Evolutionary conservation across 1,284 basidiomycete genomes (phyloP).

Genomic region (Golubevia pallescens): DNA sequence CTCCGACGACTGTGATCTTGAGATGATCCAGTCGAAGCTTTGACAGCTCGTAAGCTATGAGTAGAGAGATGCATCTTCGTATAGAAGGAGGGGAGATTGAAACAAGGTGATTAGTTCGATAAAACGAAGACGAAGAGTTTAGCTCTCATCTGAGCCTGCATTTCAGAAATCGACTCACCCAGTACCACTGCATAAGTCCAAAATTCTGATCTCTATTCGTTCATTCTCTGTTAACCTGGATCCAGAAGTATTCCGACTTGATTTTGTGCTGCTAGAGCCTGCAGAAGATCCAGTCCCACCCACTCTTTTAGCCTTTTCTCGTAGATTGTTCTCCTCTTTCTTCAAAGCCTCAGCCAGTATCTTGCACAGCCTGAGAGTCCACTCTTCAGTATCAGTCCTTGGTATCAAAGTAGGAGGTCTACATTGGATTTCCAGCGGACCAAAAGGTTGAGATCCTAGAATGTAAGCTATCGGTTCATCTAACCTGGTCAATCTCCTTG

Average conservation of each 20-base stretch:
- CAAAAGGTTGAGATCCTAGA: constrained; percentile 18
- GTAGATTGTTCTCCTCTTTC: neutral
- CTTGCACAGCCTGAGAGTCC: constrained; percentile 5
- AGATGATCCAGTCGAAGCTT: neutral
- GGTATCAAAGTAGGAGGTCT: constrained; percentile 17
- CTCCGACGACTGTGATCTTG: neutral
- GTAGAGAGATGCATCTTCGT: neutral
- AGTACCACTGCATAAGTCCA: neutral
- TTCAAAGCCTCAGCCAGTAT: neutral
- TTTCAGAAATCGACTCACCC: neutral
- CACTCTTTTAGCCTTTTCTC: neutral
- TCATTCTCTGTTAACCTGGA: too few relatives aligned
- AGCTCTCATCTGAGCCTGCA: neutral
- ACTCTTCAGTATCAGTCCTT: constrained; percentile 15
- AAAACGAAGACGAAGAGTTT: neutral
- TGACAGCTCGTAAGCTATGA: neutral
- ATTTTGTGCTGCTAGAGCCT: too few relatives aligned
- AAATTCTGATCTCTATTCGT: too few relatives aligned
- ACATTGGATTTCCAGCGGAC: constrained; percentile 4
- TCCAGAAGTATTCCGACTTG: too few relatives aligned
- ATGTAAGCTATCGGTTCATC: constrained; percentile 20
- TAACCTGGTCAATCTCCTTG: too few relatives aligned
- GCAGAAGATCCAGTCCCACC: neutral
- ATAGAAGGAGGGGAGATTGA: neutral
- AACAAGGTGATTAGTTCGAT: neutral